A percentile compares a stretch with the other conserved stretches of the same genome.
Conservation (phyloP, 2,329 filamentous ascomycete species). For the Mollisiaceae sp. region DNA sequence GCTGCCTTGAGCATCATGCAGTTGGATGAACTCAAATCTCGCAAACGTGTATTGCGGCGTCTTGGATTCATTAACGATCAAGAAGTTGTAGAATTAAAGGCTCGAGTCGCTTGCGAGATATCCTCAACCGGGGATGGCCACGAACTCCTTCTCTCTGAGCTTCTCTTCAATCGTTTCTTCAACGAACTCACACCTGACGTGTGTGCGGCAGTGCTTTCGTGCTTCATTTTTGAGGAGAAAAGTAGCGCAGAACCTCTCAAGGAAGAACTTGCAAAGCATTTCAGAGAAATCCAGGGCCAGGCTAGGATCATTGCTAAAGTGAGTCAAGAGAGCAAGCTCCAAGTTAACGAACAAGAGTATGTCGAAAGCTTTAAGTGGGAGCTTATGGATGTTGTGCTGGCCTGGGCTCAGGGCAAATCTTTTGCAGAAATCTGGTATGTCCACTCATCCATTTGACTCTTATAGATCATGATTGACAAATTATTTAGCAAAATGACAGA, state of each 20-base stretch:
- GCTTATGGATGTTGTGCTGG: conserved; percentile 94
- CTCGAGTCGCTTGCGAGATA: conserved; percentile 96
- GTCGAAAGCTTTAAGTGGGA: conserved; percentile 88
- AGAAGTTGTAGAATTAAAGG: conserved; percentile 96
- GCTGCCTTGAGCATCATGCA: conserved; percentile 88
- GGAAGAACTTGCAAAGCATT: conserved; percentile 86
- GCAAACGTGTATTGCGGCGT: conserved; percentile 92
- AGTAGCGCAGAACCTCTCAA: conserved; percentile 77
- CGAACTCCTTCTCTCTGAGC: conserved; percentile 88
- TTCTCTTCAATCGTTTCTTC: conserved; percentile 97
- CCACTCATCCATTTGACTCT: conserved; percentile 11
- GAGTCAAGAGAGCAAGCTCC: conserved; percentile 90
- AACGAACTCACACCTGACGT: conserved; percentile 91
- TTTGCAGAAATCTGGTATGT: conserved; percentile 96
- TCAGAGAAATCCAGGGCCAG: conserved; percentile 83
- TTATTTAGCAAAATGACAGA: conserved; percentile 91
- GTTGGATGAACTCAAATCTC: conserved; percentile 92
- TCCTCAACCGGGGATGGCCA: conserved; percentile 83
- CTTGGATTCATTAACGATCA: conserved; percentile 94
- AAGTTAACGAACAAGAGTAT: conserved; percentile 95
- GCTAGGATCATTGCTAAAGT: conserved; percentile 91
- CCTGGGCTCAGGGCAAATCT: conserved; percentile 87
- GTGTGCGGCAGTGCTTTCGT: conserved; percentile 83
- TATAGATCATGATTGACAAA: conserved; percentile 29
- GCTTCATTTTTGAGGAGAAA: conserved; percentile 98